These are phyloP conservation scores for Salvia miltiorrhiza DNA, from an alignment of 257 asterid genomes.

Conservation along the genomic window DNA sequence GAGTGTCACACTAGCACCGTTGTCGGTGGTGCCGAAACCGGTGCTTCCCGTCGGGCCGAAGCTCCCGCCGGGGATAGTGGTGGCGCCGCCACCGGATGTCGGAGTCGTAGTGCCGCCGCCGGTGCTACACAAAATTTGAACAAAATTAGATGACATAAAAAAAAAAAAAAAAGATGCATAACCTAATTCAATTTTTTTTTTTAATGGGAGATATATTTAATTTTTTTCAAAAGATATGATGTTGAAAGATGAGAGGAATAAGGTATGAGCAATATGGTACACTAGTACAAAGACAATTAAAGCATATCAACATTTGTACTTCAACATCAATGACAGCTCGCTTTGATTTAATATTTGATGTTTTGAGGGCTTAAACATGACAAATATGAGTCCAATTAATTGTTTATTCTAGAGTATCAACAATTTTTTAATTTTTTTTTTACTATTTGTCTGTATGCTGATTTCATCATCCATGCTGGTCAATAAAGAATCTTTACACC, in stretches of 20 bases:
- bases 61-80: conserved; percentile 27
- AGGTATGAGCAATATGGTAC: conserved; percentile 3
- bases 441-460: neutral
- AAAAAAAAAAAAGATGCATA: too few species aligned
- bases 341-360: conserved; percentile 9
- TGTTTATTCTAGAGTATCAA: neutral
- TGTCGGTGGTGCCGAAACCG: conserved; percentile 11
- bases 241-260: neutral
- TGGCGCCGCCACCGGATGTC: conserved; percentile 17
- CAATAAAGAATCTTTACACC: neutral
- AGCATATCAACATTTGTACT: neutral
- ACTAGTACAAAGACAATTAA: conserved; percentile 25
- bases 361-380: neutral
- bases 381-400: conserved; percentile 16
- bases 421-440: too few species aligned
- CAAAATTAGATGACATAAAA: neutral
- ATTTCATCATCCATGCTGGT: conserved; percentile 3
- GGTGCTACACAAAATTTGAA: conserved; percentile 22
- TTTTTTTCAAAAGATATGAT: neutral
- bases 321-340: conserved; percentile 53
- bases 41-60: conserved; percentile 31
- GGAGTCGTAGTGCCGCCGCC: conserved; percentile 23
- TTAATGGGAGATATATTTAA: too few species aligned
- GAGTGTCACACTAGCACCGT: neutral
- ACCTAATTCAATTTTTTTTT: conserved; percentile 16